These are phyloP conservation scores for Botryotinia convoluta DNA, from an alignment of 2,329 filamentous ascomycete species.

Conservation along the genomic window DNA sequence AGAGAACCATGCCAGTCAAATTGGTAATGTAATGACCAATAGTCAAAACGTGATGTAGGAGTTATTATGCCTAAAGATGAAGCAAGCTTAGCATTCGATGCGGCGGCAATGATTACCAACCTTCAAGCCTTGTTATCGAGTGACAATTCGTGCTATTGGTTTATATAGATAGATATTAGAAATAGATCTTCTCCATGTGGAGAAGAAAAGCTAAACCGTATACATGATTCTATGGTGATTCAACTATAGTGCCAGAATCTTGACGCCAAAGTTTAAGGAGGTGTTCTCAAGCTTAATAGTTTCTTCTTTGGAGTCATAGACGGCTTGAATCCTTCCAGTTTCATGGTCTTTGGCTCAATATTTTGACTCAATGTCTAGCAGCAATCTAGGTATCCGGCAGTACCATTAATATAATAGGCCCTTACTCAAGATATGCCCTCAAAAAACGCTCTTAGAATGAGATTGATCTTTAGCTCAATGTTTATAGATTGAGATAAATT, in stretches of 20 bases:
- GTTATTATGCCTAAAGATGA: background rate
- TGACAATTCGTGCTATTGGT: background rate
- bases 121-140: background rate
- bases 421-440: background rate
- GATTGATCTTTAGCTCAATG: background rate
- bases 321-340: background rate
- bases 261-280: background rate
- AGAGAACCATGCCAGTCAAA: background rate
- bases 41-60: background rate
- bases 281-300: background rate
- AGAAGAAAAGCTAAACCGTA: no score
- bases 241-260: background rate
- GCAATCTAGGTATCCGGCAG: background rate
- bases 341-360: background rate
- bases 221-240: no score
- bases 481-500: background rate
- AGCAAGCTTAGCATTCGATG: background rate
- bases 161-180: background rate
- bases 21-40: background rate
- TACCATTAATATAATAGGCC: background rate
- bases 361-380: background rate
- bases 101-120: background rate
- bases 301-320: background rate
- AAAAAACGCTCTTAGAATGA: background rate
- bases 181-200: no score